phyloP scores from a whole-genome alignment of 2,329 filamentous ascomycete genomes.

The Fonsecaea pedrosoi region DNA sequence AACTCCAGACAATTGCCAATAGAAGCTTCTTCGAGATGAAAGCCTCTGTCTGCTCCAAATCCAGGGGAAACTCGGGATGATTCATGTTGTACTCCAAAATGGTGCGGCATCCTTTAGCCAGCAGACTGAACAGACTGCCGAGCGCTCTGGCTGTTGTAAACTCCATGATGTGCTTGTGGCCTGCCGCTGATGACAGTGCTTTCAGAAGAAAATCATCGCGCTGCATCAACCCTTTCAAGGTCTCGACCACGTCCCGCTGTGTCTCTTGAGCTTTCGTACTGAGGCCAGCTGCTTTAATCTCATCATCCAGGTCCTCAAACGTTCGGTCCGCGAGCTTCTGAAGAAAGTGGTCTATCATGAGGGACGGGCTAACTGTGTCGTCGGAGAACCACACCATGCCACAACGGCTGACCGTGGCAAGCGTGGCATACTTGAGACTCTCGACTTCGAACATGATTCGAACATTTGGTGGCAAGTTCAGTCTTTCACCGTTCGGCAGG shows the following conservation, averaged over 20 bases:
- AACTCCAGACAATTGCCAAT: conserved; percentile 89
- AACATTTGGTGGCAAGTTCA: conserved; percentile 91
- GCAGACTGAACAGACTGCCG: conserved; percentile 89
- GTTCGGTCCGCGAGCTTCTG: conserved; percentile 79
- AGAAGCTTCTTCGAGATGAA: conserved; percentile 94
- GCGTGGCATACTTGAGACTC: conserved; percentile 93
- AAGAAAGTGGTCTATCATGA: conserved; percentile 93
- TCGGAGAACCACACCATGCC: conserved; percentile 99
- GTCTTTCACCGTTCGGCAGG: conserved; percentile 94
- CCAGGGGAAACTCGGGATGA: conserved; percentile 91
- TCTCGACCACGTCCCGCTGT: conserved; percentile 78
- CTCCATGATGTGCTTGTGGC: conserved; percentile 96
- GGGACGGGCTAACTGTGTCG: conserved; percentile 88
- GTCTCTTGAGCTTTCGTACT: conserved; percentile 79
- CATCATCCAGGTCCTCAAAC: conserved; percentile 96
- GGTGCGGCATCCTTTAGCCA: conserved; percentile 92
- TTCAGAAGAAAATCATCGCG: conserved; percentile 81
- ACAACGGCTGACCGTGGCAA: conserved; percentile 98
- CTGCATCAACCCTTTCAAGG: conserved; percentile 76
- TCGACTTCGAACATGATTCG: conserved; percentile 99
- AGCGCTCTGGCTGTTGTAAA: conserved; percentile 90
- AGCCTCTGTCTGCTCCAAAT: conserved; percentile 84
- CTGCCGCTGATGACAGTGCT: conserved; percentile 75
- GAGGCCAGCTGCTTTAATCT: conserved; percentile 77
- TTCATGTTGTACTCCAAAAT: conserved; percentile 95